Evolutionary conservation across 371 early-diverging fungal species (phyloP).

Genomic region (Entomophthora muscae): DNA sequence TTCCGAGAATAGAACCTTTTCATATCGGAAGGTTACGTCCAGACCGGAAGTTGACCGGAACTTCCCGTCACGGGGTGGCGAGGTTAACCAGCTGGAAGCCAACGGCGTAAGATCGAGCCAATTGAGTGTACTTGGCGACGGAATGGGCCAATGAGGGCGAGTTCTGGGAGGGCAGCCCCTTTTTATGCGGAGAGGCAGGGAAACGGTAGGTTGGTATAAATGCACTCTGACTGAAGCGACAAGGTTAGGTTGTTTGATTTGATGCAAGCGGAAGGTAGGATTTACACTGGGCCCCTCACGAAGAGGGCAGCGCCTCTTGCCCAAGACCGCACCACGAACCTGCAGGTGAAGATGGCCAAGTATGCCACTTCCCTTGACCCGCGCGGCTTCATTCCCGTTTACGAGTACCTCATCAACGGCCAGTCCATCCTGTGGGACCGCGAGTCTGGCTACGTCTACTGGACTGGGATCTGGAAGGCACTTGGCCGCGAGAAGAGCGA

Average conservation of each 20-base stretch:
- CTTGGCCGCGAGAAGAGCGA: slow-evolving; percentile 46
- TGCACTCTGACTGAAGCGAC: not conserved
- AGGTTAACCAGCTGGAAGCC: no score
- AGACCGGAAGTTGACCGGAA: no score
- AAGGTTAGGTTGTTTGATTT: not conserved
- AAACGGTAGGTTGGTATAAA: no score
- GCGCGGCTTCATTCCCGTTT: slow-evolving; percentile 50
- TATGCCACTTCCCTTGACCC: slow-evolving; percentile 46
- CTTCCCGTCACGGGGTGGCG: no score
- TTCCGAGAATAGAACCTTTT: no score
- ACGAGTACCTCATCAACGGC: slow-evolving; percentile 36
- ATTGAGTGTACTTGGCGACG: no score
- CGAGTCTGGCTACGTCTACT: slow-evolving; percentile 45
- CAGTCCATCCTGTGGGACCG: slow-evolving; percentile 57
- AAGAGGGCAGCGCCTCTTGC: not conserved
- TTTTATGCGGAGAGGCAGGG: no score
- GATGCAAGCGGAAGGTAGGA: not conserved
- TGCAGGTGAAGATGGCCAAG: slow-evolving; percentile 25
- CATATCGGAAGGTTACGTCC: no score
- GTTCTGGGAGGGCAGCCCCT: no score
- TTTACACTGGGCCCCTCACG: not conserved
- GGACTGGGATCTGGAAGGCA: slow-evolving; percentile 59
- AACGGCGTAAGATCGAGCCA: no score
- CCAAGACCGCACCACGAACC: slow-evolving; percentile 11
- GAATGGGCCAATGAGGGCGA: no score